Percentiles rank a stretch among this genome's conserved stretches.
Conservation (phyloP, 768 basidiomycete genomes). For the Serendipita indica region DNA sequence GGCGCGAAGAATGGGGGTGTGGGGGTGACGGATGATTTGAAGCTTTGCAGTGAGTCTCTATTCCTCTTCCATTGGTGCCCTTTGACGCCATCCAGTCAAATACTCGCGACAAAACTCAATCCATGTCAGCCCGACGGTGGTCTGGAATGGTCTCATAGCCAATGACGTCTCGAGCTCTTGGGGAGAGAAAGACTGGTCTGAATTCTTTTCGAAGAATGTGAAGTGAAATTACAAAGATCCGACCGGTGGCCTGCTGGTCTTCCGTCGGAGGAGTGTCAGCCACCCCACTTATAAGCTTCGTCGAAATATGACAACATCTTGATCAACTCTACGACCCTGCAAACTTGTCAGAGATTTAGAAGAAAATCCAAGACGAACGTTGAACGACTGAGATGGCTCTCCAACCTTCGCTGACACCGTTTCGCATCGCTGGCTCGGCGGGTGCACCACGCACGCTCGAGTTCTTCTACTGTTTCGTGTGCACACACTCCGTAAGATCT, state of each 20-base stretch:
- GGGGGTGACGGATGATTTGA: slow-evolving; percentile 72
- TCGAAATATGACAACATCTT: neutral
- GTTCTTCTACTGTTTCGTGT: slow-evolving; percentile 31
- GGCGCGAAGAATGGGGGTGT: slow-evolving; percentile 59
- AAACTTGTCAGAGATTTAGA: neutral
- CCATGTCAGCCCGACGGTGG: slow-evolving; percentile 74
- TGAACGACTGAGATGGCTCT: slow-evolving; percentile 49
- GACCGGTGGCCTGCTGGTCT: neutral
- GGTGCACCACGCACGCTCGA: slow-evolving; percentile 67
- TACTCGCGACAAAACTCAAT: slow-evolving; percentile 81
- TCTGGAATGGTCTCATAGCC: slow-evolving; percentile 64
- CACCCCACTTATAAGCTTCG: neutral
- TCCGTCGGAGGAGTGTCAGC: neutral
- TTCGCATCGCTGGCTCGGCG: slow-evolving; percentile 43
- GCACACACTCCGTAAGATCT: slow-evolving; percentile 39
- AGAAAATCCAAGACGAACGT: neutral
- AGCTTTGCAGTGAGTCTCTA: slow-evolving; percentile 59
- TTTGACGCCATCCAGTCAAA: slow-evolving; percentile 46
- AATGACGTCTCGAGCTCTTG: slow-evolving; percentile 67
- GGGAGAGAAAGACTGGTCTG: slow-evolving; percentile 66
- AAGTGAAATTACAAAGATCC: neutral
- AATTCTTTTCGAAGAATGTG: slow-evolving; percentile 49
- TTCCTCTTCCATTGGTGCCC: neutral
- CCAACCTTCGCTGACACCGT: slow-evolving; percentile 53
- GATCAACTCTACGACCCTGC: neutral